Evolutionary conservation across 2,329 filamentous ascomycete species (phyloP).

Genomic region (Aspergillus sp.): DNA sequence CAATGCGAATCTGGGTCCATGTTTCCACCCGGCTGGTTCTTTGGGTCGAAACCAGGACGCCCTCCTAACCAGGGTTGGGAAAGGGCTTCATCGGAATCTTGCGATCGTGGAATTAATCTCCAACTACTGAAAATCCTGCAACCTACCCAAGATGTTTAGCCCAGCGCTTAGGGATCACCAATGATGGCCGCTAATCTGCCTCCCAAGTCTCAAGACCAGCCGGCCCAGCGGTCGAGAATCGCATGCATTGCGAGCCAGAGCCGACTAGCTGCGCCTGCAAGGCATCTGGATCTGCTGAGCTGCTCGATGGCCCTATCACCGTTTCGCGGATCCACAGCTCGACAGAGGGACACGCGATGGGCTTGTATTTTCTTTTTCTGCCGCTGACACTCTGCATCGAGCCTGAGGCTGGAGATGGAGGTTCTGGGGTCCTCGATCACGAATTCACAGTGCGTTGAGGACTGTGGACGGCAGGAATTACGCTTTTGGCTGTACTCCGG

Average conservation of each 20-base stretch:
- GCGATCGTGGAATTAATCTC: neutral
- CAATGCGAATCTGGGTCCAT: neutral
- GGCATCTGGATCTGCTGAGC: slow-evolving; percentile 19
- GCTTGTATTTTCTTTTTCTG: slow-evolving; percentile 13
- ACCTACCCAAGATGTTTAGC: neutral
- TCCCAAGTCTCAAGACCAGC: too few species aligned
- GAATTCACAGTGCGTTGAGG: neutral
- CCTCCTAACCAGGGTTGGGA: neutral
- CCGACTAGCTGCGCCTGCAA: neutral
- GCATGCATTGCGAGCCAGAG: neutral
- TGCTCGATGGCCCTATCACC: slow-evolving; percentile 13
- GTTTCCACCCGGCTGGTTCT: neutral
- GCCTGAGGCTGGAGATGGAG: neutral
- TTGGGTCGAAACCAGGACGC: neutral
- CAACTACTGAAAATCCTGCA: neutral
- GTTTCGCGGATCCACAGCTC: slow-evolving; percentile 19
- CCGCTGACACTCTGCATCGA: slow-evolving; percentile 4
- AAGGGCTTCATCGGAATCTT: neutral
- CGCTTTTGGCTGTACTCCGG: neutral
- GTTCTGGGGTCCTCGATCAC: neutral
- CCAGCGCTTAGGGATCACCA: neutral
- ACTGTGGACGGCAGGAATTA: neutral
- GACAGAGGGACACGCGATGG: slow-evolving; percentile 21
- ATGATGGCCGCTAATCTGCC: neutral
- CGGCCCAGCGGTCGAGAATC: neutral